Base-by-base conservation (phyloP, 495 filamentous ascomycete genomes). In the Penicillium herquei region DNA sequence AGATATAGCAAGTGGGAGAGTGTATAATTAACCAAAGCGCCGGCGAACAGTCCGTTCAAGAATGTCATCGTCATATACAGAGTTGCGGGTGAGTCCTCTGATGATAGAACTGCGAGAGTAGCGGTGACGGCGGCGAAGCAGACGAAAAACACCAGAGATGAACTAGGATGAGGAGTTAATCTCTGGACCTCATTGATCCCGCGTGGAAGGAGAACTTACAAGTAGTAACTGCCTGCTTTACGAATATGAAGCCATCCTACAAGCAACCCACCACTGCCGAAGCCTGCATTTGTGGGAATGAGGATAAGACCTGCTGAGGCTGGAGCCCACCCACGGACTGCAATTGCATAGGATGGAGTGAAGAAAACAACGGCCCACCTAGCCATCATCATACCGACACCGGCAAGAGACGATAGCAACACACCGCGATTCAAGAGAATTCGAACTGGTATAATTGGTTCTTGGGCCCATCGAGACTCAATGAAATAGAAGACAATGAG, bases 301-400 rank as follows among this genome's bases (percentile, higher is more conserved):
- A 93, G 73, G 33, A 91, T 86, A 14, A 84, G 74, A 0, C 89
- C 89, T 1, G 87, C 87, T 0, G 77, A 70, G 4, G 86, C 86
- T 3, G 87, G 84, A 9, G 73, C 68, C 77, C 87, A 86, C 47
- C 78, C 79, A 4, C 82, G 81, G 0, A 92, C 84, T 3, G 87
- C 84, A 51, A 92, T 81, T 6, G 87, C 83, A 59, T 89, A 91
- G 31, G 87, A 81, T 0, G 89, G 89, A 0, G 84, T 78, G 72
- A 87, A 92, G 69, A 90, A 91, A 7, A 93, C 73, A n/a, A 92
- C 78, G 5, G 76, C 73, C 88, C 87, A 92, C 39, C 89, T 84
- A 6, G 86, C 78, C 68, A 87, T 83, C 88, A 91, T 91, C 61
- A 88, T 80, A 30, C 82, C 80, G 0, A 88, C 75, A 39, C 88